Evolutionary conservation across 2,329 filamentous ascomycete species (phyloP).

Genomic region (Aspergillus melleus): DNA sequence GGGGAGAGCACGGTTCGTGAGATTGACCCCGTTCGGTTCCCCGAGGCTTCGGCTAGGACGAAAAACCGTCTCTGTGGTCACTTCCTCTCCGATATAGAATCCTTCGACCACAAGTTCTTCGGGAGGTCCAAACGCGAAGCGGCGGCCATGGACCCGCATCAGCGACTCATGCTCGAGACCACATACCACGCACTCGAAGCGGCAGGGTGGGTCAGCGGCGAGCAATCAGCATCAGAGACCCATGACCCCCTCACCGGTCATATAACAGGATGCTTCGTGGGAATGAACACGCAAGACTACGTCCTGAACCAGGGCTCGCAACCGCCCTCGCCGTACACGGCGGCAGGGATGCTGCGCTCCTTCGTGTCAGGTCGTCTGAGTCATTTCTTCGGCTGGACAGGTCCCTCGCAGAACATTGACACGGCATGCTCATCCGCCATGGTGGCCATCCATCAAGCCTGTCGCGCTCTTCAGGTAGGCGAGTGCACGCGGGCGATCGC

Average conservation of each 20-base stretch:
- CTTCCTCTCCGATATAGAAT: too few relatives aligned
- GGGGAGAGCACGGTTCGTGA: too few relatives aligned
- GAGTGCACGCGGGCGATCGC: slow-evolving; percentile 30
- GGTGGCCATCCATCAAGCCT: slow-evolving; percentile 34
- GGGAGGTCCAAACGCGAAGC: slow-evolving; percentile 23
- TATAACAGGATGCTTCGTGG: slow-evolving; percentile 29
- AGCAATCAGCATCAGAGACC: not conserved
- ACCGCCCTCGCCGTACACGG: slow-evolving; percentile 29
- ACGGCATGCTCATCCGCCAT: slow-evolving; percentile 45
- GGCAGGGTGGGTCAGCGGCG: slow-evolving; percentile 20
- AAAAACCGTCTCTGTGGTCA: too few relatives aligned
- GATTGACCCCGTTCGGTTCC: too few relatives aligned
- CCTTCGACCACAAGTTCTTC: not conserved
- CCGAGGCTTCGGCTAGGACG: too few relatives aligned
- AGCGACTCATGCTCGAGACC: slow-evolving; percentile 25
- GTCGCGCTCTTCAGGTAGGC: slow-evolving; percentile 16
- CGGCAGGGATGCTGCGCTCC: slow-evolving; percentile 13
- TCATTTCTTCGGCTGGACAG: slow-evolving; percentile 47
- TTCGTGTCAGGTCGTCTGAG: slow-evolving; percentile 36
- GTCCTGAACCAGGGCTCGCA: slow-evolving; percentile 27
- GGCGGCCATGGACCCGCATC: slow-evolving; percentile 30
- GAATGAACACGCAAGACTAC: slow-evolving; percentile 27
- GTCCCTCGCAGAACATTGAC: slow-evolving; percentile 41
- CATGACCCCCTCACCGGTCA: not conserved
- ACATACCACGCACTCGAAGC: slow-evolving; percentile 29